Conservation (phyloP, 768 basidiomycete species). For the Boletus pseudo-olivaceus region DNA sequence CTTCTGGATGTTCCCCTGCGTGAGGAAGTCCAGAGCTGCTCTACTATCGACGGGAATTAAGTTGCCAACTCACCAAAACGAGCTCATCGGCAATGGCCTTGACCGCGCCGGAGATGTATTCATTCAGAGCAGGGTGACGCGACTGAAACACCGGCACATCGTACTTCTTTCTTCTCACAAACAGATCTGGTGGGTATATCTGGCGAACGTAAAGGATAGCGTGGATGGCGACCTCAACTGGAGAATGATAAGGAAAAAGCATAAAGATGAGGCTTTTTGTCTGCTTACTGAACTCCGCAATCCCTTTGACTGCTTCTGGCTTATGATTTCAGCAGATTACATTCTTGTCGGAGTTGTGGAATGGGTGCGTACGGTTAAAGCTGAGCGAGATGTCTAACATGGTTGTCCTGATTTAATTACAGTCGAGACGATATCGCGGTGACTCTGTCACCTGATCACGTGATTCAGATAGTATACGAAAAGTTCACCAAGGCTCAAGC, state of each 20-base stretch:
- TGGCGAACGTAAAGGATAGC: conserved; percentile 88
- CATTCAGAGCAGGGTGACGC: conserved; percentile 83
- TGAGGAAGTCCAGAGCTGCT: neutral
- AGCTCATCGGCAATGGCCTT: conserved; percentile 82
- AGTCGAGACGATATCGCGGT: neutral
- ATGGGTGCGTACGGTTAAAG: conserved; percentile 35
- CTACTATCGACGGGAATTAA: neutral
- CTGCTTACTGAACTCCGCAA: conserved; percentile 67
- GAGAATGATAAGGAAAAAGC: conserved; percentile 3
- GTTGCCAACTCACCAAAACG: conserved; percentile 42
- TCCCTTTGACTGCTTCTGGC: conserved; percentile 59
- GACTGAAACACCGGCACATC: conserved; percentile 90
- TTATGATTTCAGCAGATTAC: conserved; percentile 7
- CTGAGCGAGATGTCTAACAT: conserved; percentile 33
- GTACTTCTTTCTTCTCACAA: conserved; percentile 85
- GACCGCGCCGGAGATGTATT: conserved; percentile 86
- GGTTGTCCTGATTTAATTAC: neutral
- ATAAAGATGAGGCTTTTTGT: neutral
- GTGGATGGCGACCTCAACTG: conserved; percentile 94
- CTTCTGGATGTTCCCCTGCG: conserved; percentile 73
- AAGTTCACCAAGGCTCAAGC: too few relatives aligned
- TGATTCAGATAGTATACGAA: neutral
- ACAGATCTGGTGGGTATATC: conserved; percentile 86
- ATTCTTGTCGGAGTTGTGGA: neutral
- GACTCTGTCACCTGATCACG: neutral